A percentile compares a stretch with the other conserved stretches of the same genome.
Conservation (phyloP, 2,329 filamentous ascomycete species). For the Fusarium nelsonii region DNA sequence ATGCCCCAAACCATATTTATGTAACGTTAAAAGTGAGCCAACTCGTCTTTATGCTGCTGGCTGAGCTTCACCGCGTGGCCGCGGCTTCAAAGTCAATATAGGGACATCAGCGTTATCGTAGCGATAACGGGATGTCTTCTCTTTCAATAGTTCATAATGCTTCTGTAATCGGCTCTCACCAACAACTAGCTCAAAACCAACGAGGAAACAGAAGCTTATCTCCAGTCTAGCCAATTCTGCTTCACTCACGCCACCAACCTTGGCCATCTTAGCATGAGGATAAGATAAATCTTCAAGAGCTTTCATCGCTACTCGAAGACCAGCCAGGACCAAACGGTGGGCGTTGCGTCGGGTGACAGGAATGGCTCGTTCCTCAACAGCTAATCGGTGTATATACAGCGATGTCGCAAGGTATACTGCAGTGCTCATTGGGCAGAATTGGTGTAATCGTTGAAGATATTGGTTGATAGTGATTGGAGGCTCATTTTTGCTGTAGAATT, state of each 20-base stretch:
- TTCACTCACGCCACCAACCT: constrained; percentile 88
- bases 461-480: constrained; percentile 86
- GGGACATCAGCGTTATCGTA: constrained; percentile 48
- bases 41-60: constrained; percentile 27
- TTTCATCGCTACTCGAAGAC: constrained; percentile 90
- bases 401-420: constrained; percentile 93
- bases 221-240: constrained; percentile 85
- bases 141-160: constrained; percentile 53
- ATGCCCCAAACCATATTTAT: constrained; percentile 17
- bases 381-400: constrained; percentile 86
- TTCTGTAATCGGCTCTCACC: constrained; percentile 49
- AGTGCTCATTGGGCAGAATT: constrained; percentile 92
- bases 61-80: constrained; percentile 39
- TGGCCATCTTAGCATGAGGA: constrained; percentile 84
- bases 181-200: constrained; percentile 83
- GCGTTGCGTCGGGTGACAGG: constrained; percentile 86
- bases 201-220: constrained; percentile 88
- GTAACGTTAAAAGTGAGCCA: not conserved
- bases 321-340: constrained; percentile 86
- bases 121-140: constrained; percentile 47
- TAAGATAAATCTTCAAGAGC: constrained; percentile 93
- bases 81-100: constrained; percentile 46
- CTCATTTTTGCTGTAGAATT: constrained; percentile 91
- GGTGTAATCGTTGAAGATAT: constrained; percentile 88
- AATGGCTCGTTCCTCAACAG: constrained; percentile 80